Conservation (phyloP, 2,329 filamentous ascomycete species). For the Xylaria sp. region DNA sequence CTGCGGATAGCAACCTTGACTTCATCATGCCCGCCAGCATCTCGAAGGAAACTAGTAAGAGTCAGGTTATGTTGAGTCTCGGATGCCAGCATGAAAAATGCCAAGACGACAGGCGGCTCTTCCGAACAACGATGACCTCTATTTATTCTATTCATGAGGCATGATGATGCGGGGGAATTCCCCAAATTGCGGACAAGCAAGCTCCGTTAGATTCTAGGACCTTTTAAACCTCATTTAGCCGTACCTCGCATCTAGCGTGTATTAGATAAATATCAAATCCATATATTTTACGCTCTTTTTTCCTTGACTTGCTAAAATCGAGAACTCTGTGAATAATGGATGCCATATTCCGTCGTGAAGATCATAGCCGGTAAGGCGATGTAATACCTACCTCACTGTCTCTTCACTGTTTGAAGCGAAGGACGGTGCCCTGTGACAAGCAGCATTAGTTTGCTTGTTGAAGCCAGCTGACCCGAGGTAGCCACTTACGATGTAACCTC, state of each 20-base stretch:
- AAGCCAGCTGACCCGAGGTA: background rate
- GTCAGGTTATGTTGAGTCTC: background rate
- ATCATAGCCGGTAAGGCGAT: no score
- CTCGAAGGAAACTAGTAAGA: conserved; percentile 8
- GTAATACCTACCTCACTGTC: no score
- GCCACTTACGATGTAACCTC: background rate
- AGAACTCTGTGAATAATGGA: background rate
- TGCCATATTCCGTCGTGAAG: no score
- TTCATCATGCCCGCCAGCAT: conserved; percentile 35
- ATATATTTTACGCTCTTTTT: background rate
- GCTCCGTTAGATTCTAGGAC: conserved; percentile 25
- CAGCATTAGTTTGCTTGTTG: background rate
- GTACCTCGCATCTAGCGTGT: conserved; percentile 14
- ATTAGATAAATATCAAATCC: conserved; percentile 9
- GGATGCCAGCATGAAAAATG: conserved; percentile 9
- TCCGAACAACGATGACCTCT: background rate
- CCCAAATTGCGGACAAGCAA: conserved; percentile 24
- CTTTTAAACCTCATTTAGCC: conserved; percentile 31
- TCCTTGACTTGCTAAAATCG: background rate
- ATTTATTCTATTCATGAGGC: conserved; percentile 24
- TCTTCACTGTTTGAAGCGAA: background rate
- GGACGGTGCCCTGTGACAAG: background rate
- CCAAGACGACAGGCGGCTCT: background rate
- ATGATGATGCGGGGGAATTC: conserved; percentile 18
- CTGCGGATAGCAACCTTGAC: conserved; percentile 33